These are phyloP conservation scores for Physaria fendleri DNA, from an alignment of 345 rosid species.

Conservation along the genomic window DNA sequence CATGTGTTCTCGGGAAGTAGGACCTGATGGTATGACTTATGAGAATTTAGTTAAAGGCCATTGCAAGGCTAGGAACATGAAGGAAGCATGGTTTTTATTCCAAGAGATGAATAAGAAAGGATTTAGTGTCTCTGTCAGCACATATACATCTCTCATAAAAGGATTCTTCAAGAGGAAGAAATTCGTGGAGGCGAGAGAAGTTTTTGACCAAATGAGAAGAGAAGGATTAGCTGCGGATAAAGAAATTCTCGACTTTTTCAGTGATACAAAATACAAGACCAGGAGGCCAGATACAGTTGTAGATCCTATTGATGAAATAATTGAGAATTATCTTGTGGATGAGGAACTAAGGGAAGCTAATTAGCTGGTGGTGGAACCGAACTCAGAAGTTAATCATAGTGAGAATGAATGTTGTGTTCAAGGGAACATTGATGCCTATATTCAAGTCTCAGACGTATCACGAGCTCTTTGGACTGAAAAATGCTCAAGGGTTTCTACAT, in stretches of 20 bases:
- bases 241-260: slow-evolving; percentile 51
- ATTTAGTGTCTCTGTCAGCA: slow-evolving; percentile 41
- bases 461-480: not conserved
- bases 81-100: slow-evolving; percentile 84
- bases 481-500: not conserved
- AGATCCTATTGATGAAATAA: slow-evolving; percentile 76
- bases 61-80: slow-evolving; percentile 97
- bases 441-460: not conserved
- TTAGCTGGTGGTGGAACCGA: slow-evolving; percentile 19
- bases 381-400: not conserved
- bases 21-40: slow-evolving; percentile 70
- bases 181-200: slow-evolving; percentile 55
- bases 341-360: slow-evolving; percentile 26
- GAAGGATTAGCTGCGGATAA: slow-evolving; percentile 51
- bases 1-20: slow-evolving; percentile 56
- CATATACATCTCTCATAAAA: slow-evolving; percentile 65
- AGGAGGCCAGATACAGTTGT: slow-evolving; percentile 48
- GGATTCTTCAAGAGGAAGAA: slow-evolving; percentile 78
- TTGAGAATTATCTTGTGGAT: slow-evolving; percentile 55
- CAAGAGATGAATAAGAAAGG: slow-evolving; percentile 66
- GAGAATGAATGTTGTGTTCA: not conserved
- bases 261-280: slow-evolving; percentile 56
- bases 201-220: slow-evolving; percentile 69
- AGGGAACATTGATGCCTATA: not conserved
- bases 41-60: slow-evolving; percentile 80